Percentiles rank a stretch among this genome's conserved stretches.
Conservation (phyloP, 345 rosid genomes). For the Boechera retrofracta region DNA sequence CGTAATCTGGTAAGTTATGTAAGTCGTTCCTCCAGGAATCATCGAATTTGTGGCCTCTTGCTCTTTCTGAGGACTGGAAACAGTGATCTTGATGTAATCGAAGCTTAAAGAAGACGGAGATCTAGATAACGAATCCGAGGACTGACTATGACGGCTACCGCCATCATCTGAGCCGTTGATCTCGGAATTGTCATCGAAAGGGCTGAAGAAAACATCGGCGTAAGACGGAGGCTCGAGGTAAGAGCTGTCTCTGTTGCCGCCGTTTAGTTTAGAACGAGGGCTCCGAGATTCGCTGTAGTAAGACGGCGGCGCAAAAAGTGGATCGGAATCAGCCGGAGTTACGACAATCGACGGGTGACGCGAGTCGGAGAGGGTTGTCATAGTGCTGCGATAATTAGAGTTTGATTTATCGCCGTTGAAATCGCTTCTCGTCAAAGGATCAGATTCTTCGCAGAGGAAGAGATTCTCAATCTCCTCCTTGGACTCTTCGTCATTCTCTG, state of each 20-base stretch:
- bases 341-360: constrained; percentile 58
- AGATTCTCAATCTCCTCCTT: constrained; percentile 80
- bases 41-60: constrained; percentile 68
- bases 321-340: constrained; percentile 76
- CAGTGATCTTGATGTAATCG: constrained; percentile 75
- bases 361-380: constrained; percentile 58
- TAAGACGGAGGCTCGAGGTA: constrained; percentile 95
- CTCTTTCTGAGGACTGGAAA: constrained; percentile 87
- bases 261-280: constrained; percentile 44
- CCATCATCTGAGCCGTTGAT: constrained; percentile 63
- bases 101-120: constrained; percentile 64
- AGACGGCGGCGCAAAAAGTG: constrained; percentile 53
- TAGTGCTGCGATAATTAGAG: constrained; percentile 66
- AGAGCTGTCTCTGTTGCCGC: constrained; percentile 45
- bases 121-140: constrained; percentile 53
- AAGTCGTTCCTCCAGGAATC: constrained; percentile 75
- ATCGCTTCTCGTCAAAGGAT: constrained; percentile 29
- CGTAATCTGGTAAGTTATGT: constrained; percentile 74
- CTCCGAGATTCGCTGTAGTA: neutral
- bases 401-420: constrained; percentile 43
- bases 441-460: constrained; percentile 51
- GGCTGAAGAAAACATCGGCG: constrained; percentile 82
- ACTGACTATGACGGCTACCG: constrained; percentile 47
- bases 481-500: constrained; percentile 66
- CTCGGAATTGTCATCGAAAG: constrained; percentile 69